A percentile compares a stretch with the other conserved stretches of the same genome.
phyloP scores from a whole-genome alignment of 2,329 filamentous ascomycete genomes.

The Verticillium isaacii region DNA sequence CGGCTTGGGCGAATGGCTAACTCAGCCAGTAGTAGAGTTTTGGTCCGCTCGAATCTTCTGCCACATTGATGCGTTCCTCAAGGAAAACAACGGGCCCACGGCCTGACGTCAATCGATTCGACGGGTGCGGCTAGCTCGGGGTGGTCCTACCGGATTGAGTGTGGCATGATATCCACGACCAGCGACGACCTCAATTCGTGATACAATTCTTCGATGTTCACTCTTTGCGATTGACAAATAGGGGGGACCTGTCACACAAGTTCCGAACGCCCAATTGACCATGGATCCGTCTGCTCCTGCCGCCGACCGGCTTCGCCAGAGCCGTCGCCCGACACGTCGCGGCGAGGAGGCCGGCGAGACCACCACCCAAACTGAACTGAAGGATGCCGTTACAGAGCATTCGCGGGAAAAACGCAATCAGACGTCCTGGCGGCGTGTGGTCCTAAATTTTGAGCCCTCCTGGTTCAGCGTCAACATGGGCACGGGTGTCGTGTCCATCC shows the following conservation, averaged over 20 bases:
- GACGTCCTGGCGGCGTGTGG: neutral
- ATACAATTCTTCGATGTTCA: neutral
- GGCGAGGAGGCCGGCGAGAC: neutral
- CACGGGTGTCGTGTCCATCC: slow-evolving; percentile 61
- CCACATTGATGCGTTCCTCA: neutral
- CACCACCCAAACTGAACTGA: neutral
- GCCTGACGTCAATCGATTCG: neutral
- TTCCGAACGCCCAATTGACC: neutral
- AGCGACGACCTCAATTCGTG: neutral
- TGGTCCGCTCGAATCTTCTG: neutral
- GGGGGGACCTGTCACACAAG: neutral
- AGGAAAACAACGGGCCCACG: neutral
- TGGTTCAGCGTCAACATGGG: slow-evolving; percentile 63
- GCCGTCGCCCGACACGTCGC: neutral
- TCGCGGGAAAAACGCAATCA: neutral
- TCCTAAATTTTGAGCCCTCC: slow-evolving; percentile 15
- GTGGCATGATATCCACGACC: neutral
- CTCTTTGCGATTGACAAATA: neutral
- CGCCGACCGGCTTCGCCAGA: neutral
- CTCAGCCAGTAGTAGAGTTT: neutral
- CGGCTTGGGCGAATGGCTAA: neutral
- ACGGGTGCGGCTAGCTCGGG: neutral
- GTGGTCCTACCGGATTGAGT: neutral
- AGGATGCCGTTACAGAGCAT: neutral
- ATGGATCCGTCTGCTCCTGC: neutral